These are phyloP conservation scores for Periconia sp. DNA, from an alignment of 2,329 filamentous ascomycete species.

Conservation along the genomic window DNA sequence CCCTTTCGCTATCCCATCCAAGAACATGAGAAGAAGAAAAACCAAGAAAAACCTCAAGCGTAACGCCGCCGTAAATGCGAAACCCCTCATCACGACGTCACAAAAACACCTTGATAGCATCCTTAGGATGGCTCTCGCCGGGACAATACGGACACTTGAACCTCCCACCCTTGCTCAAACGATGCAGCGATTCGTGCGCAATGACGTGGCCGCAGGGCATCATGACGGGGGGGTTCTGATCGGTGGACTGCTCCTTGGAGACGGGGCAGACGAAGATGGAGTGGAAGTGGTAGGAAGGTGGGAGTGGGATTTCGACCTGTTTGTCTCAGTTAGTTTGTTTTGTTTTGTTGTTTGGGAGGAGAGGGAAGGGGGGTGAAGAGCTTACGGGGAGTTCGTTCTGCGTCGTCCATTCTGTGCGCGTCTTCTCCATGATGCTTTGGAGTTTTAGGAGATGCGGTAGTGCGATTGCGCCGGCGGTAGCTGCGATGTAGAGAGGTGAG, in stretches of 20 bases:
- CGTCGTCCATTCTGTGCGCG: slow-evolving; percentile 93
- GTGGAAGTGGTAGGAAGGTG: slow-evolving; percentile 74
- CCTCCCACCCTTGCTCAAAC: slow-evolving; percentile 73
- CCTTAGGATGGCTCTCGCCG: slow-evolving; percentile 73
- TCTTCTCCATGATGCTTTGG: slow-evolving; percentile 81
- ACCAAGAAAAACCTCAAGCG: not conserved
- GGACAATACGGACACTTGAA: slow-evolving; percentile 99
- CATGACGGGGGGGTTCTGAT: slow-evolving; percentile 93
- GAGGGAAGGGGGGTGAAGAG: not conserved
- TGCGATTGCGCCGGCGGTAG: slow-evolving; percentile 89
- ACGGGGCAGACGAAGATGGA: slow-evolving; percentile 98
- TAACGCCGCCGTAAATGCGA: not conserved
- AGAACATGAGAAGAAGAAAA: no score
- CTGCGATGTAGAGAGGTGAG: slow-evolving; percentile 88
- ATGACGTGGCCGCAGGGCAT: slow-evolving; percentile 95
- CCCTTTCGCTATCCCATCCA: no score
- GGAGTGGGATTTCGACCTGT: slow-evolving; percentile 66
- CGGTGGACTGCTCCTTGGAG: slow-evolving; percentile 92
- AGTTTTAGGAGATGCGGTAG: slow-evolving; percentile 87
- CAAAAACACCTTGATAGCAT: slow-evolving; percentile 57
- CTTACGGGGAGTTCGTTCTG: slow-evolving; percentile 85
- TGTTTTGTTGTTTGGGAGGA: not conserved
- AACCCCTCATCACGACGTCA: slow-evolving; percentile 8
- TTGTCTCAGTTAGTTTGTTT: slow-evolving; percentile 1
- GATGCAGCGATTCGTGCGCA: slow-evolving; percentile 78